These are phyloP conservation scores for Backusella tuberculispora DNA, from an alignment of 192 early-diverging fungal genomes.

Conservation along the genomic window DNA sequence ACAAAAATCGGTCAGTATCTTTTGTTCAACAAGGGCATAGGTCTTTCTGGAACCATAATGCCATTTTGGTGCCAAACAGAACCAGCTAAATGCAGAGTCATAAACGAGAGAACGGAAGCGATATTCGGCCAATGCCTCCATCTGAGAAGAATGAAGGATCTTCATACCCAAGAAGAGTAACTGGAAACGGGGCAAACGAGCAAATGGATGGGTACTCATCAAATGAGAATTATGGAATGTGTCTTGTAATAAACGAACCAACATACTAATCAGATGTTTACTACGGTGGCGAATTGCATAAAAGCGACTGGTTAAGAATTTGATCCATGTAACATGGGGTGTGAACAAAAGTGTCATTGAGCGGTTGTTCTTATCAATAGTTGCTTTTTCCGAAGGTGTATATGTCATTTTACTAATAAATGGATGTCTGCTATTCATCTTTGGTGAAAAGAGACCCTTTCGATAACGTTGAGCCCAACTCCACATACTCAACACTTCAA, in stretches of 20 bases:
- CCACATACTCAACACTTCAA: conserved; percentile 84
- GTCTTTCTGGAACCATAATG: conserved; percentile 74
- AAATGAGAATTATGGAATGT: conserved; percentile 60
- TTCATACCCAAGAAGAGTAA: conserved; percentile 76
- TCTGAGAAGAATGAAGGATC: conserved; percentile 66
- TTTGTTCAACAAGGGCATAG: conserved; percentile 63
- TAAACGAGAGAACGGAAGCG: conserved; percentile 69
- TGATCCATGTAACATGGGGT: conserved; percentile 83
- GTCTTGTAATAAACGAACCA: conserved; percentile 74
- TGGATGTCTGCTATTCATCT: conserved; percentile 63
- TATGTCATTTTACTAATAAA: conserved; percentile 93
- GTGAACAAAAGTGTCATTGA: conserved; percentile 61
- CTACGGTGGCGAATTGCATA: conserved; percentile 78
- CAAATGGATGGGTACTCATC: conserved; percentile 67
- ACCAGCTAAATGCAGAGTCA: conserved; percentile 80
- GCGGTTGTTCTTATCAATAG: conserved; percentile 58
- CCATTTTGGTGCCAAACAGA: conserved; percentile 75
- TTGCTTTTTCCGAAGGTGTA: conserved; percentile 81
- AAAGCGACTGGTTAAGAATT: conserved; percentile 85
- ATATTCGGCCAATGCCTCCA: conserved; percentile 65
- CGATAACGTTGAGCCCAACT: conserved; percentile 74
- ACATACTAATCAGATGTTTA: conserved; percentile 71
- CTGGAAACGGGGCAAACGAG: conserved; percentile 78
- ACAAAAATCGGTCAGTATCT: conserved; percentile 64
- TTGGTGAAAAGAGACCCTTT: conserved; percentile 80